A percentile compares a stretch with the other conserved stretches of the same genome.
phyloP scores from a whole-genome alignment of 2,329 filamentous ascomycete genomes.

The Hymenoscyphus repandus region DNA sequence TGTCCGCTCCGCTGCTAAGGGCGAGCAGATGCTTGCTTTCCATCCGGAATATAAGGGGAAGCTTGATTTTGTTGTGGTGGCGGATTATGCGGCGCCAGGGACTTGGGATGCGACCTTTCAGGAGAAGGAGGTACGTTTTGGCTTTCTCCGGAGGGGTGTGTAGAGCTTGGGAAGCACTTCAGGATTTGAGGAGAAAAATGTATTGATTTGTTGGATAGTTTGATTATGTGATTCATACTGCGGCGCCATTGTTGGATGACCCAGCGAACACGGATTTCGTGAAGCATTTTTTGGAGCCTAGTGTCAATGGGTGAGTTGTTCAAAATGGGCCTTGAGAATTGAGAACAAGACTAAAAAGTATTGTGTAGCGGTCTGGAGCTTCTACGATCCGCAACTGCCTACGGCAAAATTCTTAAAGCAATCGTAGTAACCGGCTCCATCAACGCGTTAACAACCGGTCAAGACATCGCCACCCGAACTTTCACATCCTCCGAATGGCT shows the following conservation, averaged over 20 bases:
- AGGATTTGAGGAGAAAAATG: no score
- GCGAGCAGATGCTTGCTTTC: slow-evolving; percentile 21
- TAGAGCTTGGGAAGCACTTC: no score
- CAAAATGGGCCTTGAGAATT: background rate
- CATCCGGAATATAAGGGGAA: slow-evolving; percentile 29
- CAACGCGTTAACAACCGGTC: slow-evolving; percentile 26
- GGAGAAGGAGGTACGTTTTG: slow-evolving; percentile 7
- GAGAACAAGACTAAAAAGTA: background rate
- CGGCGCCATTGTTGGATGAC: slow-evolving; percentile 29
- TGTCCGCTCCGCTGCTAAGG: slow-evolving; percentile 22
- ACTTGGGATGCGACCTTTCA: slow-evolving; percentile 29
- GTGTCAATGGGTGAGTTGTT: slow-evolving; percentile 25
- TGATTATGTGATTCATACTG: slow-evolving; percentile 31
- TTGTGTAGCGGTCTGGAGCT: slow-evolving; percentile 24
- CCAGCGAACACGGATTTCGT: slow-evolving; percentile 28
- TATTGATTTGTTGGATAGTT: slow-evolving; percentile 5
- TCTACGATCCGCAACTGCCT: slow-evolving; percentile 25
- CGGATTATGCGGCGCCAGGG: slow-evolving; percentile 25
- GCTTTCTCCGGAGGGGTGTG: no score
- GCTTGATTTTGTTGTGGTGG: slow-evolving; percentile 29
- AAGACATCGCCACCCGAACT: slow-evolving; percentile 22
- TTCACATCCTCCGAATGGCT: slow-evolving; percentile 25
- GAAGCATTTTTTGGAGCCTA: slow-evolving; percentile 27
- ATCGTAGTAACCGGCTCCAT: slow-evolving; percentile 30
- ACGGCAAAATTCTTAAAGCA: slow-evolving; percentile 27